phyloP scores from a whole-genome alignment of 768 basidiomycete species.

The Hericium erinaceus region DNA sequence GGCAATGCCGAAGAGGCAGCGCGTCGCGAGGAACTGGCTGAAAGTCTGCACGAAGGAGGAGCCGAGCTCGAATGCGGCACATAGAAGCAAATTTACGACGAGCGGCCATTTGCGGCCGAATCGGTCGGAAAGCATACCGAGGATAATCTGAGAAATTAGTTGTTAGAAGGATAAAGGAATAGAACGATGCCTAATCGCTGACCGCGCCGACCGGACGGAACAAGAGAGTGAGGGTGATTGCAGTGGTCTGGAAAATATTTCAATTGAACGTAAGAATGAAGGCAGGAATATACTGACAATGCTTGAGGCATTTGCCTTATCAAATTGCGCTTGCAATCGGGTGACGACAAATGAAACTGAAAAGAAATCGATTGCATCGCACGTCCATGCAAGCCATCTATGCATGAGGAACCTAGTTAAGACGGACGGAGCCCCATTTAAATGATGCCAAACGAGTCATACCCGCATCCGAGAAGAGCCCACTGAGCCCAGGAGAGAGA shows the following conservation, averaged over 20 bases:
- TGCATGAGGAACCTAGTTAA: background rate
- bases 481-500: conserved; percentile 39
- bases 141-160: conserved; percentile 38
- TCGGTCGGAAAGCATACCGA: conserved; percentile 80
- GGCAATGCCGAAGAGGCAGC: conserved; percentile 77
- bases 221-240: conserved; percentile 89
- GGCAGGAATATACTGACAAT: conserved; percentile 29
- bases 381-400: conserved; percentile 82
- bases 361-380: conserved; percentile 85
- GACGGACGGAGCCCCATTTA: background rate
- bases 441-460: background rate
- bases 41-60: conserved; percentile 77
- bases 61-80: conserved; percentile 66
- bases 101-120: conserved; percentile 94
- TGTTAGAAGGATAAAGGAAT: background rate
- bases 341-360: conserved; percentile 54
- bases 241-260: conserved; percentile 40
- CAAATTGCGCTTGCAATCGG: conserved; percentile 39
- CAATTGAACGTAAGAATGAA: background rate
- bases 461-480: conserved; percentile 50
- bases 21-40: conserved; percentile 68
- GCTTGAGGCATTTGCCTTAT: conserved; percentile 23
- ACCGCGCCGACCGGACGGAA: conserved; percentile 76
- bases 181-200: conserved; percentile 13
- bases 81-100: conserved; percentile 62